These are phyloP conservation scores for Baudoinia panamericana DNA, from an alignment of 495 filamentous ascomycete species.

Conservation along the genomic window DNA sequence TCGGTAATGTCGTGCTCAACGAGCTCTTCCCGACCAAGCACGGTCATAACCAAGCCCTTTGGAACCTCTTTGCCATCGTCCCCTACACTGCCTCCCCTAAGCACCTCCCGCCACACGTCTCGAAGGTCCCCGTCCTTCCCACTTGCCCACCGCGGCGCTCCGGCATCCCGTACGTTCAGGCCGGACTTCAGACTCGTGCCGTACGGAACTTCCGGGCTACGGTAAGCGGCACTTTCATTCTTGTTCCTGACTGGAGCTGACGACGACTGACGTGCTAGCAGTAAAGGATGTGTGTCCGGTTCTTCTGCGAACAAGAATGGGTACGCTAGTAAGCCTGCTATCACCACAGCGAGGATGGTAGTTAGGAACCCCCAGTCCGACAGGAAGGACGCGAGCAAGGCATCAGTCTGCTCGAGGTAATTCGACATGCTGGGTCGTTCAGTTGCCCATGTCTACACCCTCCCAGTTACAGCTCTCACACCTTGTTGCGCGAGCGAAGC, in stretches of 20 bases:
- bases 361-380: constrained; percentile 70
- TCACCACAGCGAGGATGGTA: constrained; percentile 44
- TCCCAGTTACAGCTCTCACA: too few relatives aligned
- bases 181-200: constrained; percentile 71
- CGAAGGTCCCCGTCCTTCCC: constrained; percentile 82
- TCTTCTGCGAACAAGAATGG: constrained; percentile 49
- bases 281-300: constrained; percentile 80
- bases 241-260: constrained; percentile 65
- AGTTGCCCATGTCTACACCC: too few relatives aligned
- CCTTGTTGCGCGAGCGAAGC: too few relatives aligned
- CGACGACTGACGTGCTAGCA: constrained; percentile 73
- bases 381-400: constrained; percentile 50
- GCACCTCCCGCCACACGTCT: constrained; percentile 72
- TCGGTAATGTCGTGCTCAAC: constrained; percentile 58
- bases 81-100: constrained; percentile 32
- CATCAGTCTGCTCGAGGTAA: constrained; percentile 44
- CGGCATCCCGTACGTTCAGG: constrained; percentile 72
- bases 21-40: constrained; percentile 60
- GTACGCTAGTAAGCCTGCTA: constrained; percentile 52
- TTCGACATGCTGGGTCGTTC: too few relatives aligned
- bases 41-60: constrained; percentile 65
- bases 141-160: constrained; percentile 64
- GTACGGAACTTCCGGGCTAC: constrained; percentile 68
- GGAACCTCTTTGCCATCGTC: constrained; percentile 47
- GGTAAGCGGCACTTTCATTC: constrained; percentile 70